Conservation (phyloP, 169 alveolate genomes). For the Cryptosporidium tyzzeri region DNA sequence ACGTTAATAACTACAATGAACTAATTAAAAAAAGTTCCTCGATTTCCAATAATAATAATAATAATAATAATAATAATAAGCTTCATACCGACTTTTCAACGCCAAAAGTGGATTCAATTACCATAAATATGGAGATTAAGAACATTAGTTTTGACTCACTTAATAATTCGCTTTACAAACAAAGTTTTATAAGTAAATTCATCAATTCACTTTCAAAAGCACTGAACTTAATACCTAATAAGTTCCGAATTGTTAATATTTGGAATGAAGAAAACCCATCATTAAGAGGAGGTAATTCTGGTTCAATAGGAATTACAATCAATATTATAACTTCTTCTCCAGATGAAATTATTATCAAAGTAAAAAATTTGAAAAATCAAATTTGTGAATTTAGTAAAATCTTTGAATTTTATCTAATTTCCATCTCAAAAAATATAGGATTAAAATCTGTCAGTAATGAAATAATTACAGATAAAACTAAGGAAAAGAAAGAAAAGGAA, state of each 20-base stretch:
- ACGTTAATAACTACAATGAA: background rate
- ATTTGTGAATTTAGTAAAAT: slow-evolving; percentile 13
- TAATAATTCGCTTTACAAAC: background rate
- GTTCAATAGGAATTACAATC: slow-evolving; percentile 5
- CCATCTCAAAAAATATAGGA: slow-evolving; percentile 41
- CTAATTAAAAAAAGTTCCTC: background rate
- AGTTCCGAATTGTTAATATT: background rate
- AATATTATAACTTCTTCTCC: slow-evolving; percentile 20
- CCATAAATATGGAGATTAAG: slow-evolving; percentile 11
- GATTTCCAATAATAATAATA: background rate
- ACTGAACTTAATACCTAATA: slow-evolving; percentile 2
- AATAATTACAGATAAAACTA: background rate
- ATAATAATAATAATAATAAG: too few species aligned
- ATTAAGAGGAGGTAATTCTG: slow-evolving; percentile 1
- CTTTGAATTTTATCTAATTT: slow-evolving; percentile 12
- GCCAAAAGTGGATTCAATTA: slow-evolving; percentile 31
- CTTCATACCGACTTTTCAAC: background rate
- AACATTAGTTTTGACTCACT: background rate
- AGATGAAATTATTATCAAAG: background rate
- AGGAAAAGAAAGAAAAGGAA: background rate
- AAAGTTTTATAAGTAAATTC: slow-evolving; percentile 10
- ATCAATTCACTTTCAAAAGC: slow-evolving; percentile 4
- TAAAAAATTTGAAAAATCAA: slow-evolving; percentile 1
- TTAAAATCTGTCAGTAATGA: slow-evolving; percentile 50
- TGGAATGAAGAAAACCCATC: slow-evolving; percentile 23